phyloP scores from a whole-genome alignment of 2,329 filamentous ascomycete species.

The Aureobasidium lini region DNA sequence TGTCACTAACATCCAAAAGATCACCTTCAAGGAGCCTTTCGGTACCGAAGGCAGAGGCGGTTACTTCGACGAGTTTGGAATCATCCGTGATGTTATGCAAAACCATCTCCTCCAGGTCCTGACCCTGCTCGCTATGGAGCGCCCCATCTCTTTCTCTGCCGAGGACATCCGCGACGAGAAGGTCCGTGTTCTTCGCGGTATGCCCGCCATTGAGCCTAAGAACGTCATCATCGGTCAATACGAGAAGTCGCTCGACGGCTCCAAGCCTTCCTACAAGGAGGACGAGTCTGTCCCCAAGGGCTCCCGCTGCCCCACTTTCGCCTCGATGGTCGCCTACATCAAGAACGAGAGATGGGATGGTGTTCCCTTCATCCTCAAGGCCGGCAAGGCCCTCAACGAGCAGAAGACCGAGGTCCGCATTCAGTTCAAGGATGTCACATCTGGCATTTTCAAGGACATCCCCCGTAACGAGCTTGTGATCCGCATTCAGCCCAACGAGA shows the following conservation, averaged over 20 bases:
- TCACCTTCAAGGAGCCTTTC: slow-evolving; percentile 99
- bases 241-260: slow-evolving; percentile 89
- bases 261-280: slow-evolving; percentile 96
- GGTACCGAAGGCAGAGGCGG: slow-evolving; percentile 95
- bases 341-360: slow-evolving; percentile 99
- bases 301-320: slow-evolving; percentile 96
- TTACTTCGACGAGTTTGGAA: slow-evolving; percentile 99
- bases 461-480: slow-evolving; percentile 98
- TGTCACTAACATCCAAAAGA: slow-evolving; percentile 37
- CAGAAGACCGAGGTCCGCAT: slow-evolving; percentile 99
- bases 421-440: slow-evolving; percentile 99
- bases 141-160: slow-evolving; percentile 93
- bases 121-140: slow-evolving; percentile 94
- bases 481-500: slow-evolving; percentile 98
- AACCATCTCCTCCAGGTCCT: slow-evolving; percentile 97
- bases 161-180: slow-evolving; percentile 99
- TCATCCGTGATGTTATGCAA: slow-evolving; percentile 99
- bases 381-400: slow-evolving; percentile 96
- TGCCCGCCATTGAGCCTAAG: slow-evolving; percentile 94
- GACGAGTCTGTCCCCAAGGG: slow-evolving; percentile 97
- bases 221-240: slow-evolving; percentile 99
- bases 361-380: slow-evolving; percentile 98
- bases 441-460: slow-evolving; percentile 99
- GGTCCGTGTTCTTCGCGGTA: slow-evolving; percentile 87
- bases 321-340: slow-evolving; percentile 93